phyloP scores from a whole-genome alignment of 1,284 basidiomycete genomes.

The Leccinum colubrinum region DNA sequence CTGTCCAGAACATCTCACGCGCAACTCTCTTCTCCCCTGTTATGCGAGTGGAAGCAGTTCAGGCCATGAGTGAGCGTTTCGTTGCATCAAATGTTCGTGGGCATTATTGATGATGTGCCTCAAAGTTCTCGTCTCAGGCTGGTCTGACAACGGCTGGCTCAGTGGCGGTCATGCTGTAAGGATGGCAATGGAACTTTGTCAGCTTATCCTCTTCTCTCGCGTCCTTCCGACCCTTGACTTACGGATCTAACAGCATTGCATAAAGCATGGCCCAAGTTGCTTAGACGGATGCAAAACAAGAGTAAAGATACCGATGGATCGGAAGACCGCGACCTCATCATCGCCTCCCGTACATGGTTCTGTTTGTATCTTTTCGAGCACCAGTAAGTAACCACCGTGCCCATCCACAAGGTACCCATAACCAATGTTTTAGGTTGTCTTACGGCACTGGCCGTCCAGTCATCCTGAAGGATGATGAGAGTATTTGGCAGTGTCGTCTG shows the following conservation, averaged over 20 bases:
- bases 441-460: slow-evolving; percentile 92
- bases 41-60: slow-evolving; percentile 78
- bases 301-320: slow-evolving; percentile 54
- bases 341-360: slow-evolving; percentile 85
- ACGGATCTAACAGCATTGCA: slow-evolving; percentile 64
- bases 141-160: slow-evolving; percentile 91
- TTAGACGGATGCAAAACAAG: slow-evolving; percentile 68
- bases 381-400: slow-evolving; percentile 58
- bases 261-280: slow-evolving; percentile 83
- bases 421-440: slow-evolving; percentile 58
- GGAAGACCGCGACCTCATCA: slow-evolving; percentile 78
- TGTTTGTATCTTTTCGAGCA: slow-evolving; percentile 91
- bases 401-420: background rate
- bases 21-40: slow-evolving; percentile 86
- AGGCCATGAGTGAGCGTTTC: slow-evolving; percentile 78
- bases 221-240: slow-evolving; percentile 10
- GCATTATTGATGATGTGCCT: slow-evolving; percentile 9
- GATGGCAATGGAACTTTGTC: slow-evolving; percentile 89
- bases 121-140: slow-evolving; percentile 81
- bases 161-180: slow-evolving; percentile 90
- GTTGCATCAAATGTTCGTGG: background rate
- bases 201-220: slow-evolving; percentile 24
- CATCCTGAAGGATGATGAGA: slow-evolving; percentile 89
- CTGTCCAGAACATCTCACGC: slow-evolving; percentile 81
- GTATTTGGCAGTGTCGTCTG: slow-evolving; percentile 77